Evolutionary conservation across 2,329 filamentous ascomycete genomes (phyloP).

Genomic region (Alternaria triticimaculans): DNA sequence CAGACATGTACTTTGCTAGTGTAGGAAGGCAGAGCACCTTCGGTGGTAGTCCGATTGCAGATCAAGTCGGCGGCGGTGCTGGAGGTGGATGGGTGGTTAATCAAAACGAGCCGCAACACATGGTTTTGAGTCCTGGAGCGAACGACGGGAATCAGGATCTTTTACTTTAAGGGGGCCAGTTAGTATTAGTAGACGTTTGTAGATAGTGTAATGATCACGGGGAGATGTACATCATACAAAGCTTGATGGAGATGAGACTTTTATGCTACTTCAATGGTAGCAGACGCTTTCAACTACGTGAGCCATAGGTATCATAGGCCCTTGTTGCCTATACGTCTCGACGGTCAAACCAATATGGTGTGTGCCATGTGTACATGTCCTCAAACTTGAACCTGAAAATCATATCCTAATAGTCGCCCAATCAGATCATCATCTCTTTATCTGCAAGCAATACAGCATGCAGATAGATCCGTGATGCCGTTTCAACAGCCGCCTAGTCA

Average conservation of each 20-base stretch:
- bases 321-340: background rate
- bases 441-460: background rate
- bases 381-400: background rate
- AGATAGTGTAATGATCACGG: constrained; percentile 4
- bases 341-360: background rate
- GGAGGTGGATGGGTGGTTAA: constrained; percentile 48
- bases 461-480: background rate
- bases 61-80: constrained; percentile 26
- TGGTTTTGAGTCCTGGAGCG: constrained; percentile 36
- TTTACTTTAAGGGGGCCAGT: constrained; percentile 23
- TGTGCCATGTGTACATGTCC: background rate
- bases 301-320: background rate
- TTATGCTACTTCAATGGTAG: background rate
- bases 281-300: background rate
- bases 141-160: constrained; percentile 42
- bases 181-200: background rate
- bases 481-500: constrained; percentile 6
- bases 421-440: background rate
- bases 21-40: constrained; percentile 47
- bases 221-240: background rate
- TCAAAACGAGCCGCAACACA: constrained; percentile 42
- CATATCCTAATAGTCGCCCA: background rate
- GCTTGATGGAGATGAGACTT: background rate
- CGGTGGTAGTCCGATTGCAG: constrained; percentile 43
- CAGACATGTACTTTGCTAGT: constrained; percentile 87